Evolutionary conservation across 1,284 basidiomycete genomes (phyloP), one percentile per base, ranked within the genome.

Genomic region (Cerioporus squamosus): DNA sequence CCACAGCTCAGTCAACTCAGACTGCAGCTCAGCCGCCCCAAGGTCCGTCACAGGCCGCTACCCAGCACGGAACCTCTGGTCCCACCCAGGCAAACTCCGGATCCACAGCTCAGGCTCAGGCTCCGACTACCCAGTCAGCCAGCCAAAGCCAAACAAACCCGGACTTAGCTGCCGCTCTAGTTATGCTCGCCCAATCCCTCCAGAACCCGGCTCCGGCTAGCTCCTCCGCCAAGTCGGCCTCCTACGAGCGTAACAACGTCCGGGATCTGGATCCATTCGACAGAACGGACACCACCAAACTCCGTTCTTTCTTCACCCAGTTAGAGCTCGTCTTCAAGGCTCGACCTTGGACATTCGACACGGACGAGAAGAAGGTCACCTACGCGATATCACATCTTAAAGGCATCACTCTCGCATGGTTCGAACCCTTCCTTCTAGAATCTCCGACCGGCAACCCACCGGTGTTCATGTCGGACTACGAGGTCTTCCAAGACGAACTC

Each of bases 251-350:
- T 10, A 29, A 29, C 23, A 46, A 46, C 17, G 24, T 29, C 8
- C 26, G 26, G 6, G 26, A 46, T n/a, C 44, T 23, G 2, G 44
- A 46, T 23, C 22, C 17, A 3, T 46, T 26, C 26, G 44, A 46
- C 26, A n/a, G 44, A 2, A 10, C 44, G 23, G 23, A 46, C 20
- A 20, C 44, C 7, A n/a, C 14, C 26, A 57, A 57, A 36, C 49
- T 51, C 55, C 24, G 31, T 3, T 23, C 36, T 12, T 58, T 58
- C 51, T 58, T 58, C 31, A 20, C 51, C 2, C 56, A 58, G 51
- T 42, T 58, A 46, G 51, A 58, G 24, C 23, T 58, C 12, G 51
- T 58, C 14, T 58, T 58, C 51, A 47, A 48, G 22, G 51, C 56
- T 22, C 40, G 51, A 18, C 51, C 56, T 22, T 39, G 46, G 39